These are phyloP conservation scores for Blastocystis sp. DNA, from an alignment of 352 stramenopile genomes.

Conservation along the genomic window DNA sequence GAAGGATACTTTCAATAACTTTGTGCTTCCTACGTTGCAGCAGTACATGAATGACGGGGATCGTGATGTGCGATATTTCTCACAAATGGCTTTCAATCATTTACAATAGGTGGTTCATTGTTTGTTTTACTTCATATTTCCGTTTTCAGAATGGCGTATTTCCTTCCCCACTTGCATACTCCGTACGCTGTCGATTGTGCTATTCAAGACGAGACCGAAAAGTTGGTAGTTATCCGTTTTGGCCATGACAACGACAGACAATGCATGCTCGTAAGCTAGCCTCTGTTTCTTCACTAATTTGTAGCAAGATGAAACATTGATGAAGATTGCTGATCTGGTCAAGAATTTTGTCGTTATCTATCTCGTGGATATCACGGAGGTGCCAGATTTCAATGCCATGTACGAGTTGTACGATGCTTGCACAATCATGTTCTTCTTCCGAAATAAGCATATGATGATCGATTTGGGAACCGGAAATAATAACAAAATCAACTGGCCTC, in stretches of 20 bases:
- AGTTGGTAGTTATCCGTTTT: conserved; percentile 96
- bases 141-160: conserved; percentile 82
- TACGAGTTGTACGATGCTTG: conserved; percentile 95
- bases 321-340: conserved; percentile 87
- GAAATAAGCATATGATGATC: conserved; percentile 99
- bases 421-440: conserved; percentile 99
- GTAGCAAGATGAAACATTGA: conserved; percentile 61
- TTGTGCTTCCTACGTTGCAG: not conserved
- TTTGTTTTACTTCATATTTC: not conserved
- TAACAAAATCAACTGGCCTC: conserved; percentile 98
- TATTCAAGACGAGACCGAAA: conserved; percentile 94
- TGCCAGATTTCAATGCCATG: conserved; percentile 99
- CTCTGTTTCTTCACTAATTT: conserved; percentile 65
- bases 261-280: conserved; percentile 97
- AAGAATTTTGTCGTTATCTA: conserved; percentile 99
- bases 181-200: conserved; percentile 97
- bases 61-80: conserved; percentile 26
- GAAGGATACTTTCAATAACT: not conserved
- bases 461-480: conserved; percentile 99
- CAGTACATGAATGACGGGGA: not conserved
- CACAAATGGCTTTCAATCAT: not conserved
- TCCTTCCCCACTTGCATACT: conserved; percentile 90
- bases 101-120: not conserved
- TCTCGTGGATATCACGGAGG: conserved; percentile 85
- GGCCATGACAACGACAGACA: conserved; percentile 91